These are phyloP conservation scores for Helianthus annuus DNA, from an alignment of 129 eudicot species.

Conservation along the genomic window DNA sequence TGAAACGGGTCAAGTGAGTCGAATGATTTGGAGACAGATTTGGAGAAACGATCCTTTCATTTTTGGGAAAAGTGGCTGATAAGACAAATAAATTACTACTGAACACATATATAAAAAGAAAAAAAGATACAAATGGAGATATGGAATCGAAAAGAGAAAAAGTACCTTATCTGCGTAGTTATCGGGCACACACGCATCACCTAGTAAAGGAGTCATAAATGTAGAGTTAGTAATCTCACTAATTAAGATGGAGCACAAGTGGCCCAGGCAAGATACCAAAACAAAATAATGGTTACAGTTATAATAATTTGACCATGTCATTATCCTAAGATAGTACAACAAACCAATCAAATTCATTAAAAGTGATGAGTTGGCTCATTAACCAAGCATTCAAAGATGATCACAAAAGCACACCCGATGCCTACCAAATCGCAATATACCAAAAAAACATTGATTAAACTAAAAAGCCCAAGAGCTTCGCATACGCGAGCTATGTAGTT, in stretches of 20 bases:
- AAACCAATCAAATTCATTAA: conserved; percentile 1
- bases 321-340: not conserved
- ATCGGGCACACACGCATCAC: conserved; percentile 56
- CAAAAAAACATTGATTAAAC: not conserved
- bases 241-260: not conserved
- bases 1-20: too few relatives aligned
- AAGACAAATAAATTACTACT: conserved; percentile 28
- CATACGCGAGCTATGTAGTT: too few relatives aligned
- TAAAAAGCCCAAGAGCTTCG: too few relatives aligned
- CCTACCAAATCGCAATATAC: not conserved
- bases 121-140: conserved; percentile 1
- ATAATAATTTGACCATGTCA: conserved; percentile 5
- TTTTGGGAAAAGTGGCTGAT: conserved; percentile 71
- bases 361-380: not conserved
- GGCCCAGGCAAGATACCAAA: not conserved
- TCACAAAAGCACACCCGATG: not conserved
- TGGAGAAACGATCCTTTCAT: conserved; percentile 67
- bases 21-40: conserved; percentile 42
- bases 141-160: not conserved
- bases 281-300: not conserved
- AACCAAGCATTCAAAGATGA: not conserved
- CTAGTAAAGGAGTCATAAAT: conserved; percentile 35
- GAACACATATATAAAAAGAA: conserved; percentile 19
- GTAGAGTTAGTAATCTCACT: not conserved
- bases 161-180: conserved; percentile 64